A percentile compares a stretch with the other conserved stretches of the same genome.
phyloP scores from a whole-genome alignment of 495 filamentous ascomycete genomes.

The Xylaria acuta region DNA sequence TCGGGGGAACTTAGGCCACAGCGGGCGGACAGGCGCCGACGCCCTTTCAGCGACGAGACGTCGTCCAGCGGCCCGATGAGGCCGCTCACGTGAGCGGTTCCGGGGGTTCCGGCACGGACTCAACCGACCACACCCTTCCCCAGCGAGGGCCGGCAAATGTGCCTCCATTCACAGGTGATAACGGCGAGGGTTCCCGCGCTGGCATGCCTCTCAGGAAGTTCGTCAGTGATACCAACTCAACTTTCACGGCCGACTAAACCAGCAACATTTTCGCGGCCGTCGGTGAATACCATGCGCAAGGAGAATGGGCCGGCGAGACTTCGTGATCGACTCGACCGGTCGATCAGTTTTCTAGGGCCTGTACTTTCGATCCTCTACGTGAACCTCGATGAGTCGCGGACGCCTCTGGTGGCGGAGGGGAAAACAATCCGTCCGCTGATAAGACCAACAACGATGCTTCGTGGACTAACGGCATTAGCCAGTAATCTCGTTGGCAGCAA shows the following conservation, averaged over 20 bases:
- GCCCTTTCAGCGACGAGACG: neutral
- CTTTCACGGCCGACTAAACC: neutral
- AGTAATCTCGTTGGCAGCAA: neutral
- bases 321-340: neutral
- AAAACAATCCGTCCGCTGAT: neutral
- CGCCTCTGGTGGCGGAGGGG: neutral
- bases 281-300: neutral
- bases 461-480: neutral
- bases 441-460: neutral
- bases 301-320: neutral
- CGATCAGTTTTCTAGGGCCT: neutral
- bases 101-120: neutral
- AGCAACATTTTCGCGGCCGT: neutral
- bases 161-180: neutral
- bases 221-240: neutral
- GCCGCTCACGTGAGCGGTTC: constrained; percentile 12
- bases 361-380: neutral
- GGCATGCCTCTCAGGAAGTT: neutral
- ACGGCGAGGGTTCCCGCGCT: neutral
- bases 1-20: neutral
- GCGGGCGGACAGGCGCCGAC: neutral
- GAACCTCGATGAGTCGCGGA: neutral
- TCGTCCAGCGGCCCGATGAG: neutral
- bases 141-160: neutral
- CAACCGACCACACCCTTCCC: neutral